Base-by-base conservation (phyloP, 192 early-diverging fungal genomes). In the Coemansia sp. region DNA sequence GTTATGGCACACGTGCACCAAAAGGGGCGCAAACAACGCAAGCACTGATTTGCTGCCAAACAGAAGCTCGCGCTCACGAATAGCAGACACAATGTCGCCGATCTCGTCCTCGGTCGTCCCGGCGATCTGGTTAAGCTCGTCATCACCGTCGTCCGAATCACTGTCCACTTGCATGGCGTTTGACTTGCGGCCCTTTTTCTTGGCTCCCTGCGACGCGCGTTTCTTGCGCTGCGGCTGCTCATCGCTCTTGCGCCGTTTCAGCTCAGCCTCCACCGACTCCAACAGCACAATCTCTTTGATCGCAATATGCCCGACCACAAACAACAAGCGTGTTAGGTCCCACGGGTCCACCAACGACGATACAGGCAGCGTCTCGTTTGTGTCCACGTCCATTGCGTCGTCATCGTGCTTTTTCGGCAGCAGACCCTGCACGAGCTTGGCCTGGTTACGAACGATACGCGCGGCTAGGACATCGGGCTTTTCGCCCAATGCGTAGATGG, bases 21-120 rank as follows among this genome's bases (percentile, higher is more conserved):
- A 73, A 62, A 99, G 63, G 26, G 92, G 90, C 2, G 89, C 95
- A 78, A 89, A 98, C 17, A 82, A 64, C 8, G 85, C 76, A 31
- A 99, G 80, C 60, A 98, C 74, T 18, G 93, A 91, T 26, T 82
- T 71, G 18, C 82, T 71, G 18, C 91, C 90, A 78, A 88, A 93
- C 26, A 99, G 75, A 3, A 99, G 81, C 74, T 98, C 95, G 44
- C 88, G 84, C 73, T 99, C 97, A 5, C 97, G 86, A 53, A 99
- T 90, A 26, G 84, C 83, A 0, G 84, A 73, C 47, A 99, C 86
- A 2, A 88, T 87, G 63, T 99, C 96, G 50, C 89, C 86, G 68
- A 97, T 93, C 66, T 98, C 97, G 74, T 99, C 97, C 64, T 99
- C 96, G 12, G 87, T 90, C 3, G 90, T 89, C 9, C 96, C 97